Evolutionary conservation across 441 rosid species (phyloP).

Genomic region (Gossypium schwendimanii): DNA sequence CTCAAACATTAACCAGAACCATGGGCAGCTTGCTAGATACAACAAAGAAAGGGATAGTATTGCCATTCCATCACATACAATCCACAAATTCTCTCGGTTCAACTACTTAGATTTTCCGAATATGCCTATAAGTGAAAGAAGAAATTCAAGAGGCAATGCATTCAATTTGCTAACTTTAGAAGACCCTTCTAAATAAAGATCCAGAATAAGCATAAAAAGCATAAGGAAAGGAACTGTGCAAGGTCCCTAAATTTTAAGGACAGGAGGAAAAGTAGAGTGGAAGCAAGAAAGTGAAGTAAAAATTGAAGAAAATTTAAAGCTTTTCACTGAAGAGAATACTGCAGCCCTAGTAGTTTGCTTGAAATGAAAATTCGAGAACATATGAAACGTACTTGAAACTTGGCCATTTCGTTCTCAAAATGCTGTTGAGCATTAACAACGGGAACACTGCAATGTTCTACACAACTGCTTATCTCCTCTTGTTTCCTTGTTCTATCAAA

Average conservation of each 20-base stretch:
- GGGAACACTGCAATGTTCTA: constrained; percentile 70
- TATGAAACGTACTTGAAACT: constrained; percentile 54
- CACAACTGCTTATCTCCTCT: constrained; percentile 58
- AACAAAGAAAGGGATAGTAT: neutral
- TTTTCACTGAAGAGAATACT: neutral
- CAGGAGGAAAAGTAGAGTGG: neutral
- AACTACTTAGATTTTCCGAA: neutral
- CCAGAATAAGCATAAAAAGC: neutral
- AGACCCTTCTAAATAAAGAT: neutral
- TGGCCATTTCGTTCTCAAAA: constrained; percentile 66
- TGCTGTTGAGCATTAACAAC: constrained; percentile 60
- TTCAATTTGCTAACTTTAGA: neutral
- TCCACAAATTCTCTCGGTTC: neutral
- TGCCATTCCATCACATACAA: neutral
- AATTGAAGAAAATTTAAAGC: neutral
- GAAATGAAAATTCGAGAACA: neutral
- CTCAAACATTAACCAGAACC: neutral
- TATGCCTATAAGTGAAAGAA: neutral
- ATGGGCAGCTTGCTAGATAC: neutral
- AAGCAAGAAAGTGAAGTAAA: neutral
- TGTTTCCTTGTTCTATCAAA: constrained; percentile 69
- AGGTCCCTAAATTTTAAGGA: neutral
- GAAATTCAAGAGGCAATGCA: neutral
- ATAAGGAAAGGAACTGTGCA: neutral
- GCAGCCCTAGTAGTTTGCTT: neutral